These are phyloP conservation scores for Vitis hybrid DNA, from an alignment of 177 flowering plant genomes.

Conservation along the genomic window DNA sequence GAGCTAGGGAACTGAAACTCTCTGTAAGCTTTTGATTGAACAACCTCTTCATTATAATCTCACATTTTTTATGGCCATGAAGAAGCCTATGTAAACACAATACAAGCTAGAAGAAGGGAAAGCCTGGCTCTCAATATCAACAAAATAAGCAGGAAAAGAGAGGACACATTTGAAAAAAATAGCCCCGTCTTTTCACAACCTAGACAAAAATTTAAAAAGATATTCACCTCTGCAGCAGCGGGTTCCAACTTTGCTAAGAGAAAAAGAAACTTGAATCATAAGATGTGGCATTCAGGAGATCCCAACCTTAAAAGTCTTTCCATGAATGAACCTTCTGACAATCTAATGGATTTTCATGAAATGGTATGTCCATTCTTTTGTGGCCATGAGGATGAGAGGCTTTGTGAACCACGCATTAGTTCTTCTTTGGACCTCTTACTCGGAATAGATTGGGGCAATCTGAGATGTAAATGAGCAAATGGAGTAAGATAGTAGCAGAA, in stretches of 20 bases:
- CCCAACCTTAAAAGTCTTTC: background rate
- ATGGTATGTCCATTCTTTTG: constrained; percentile 23
- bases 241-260: background rate
- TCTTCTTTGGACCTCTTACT: constrained; percentile 45
- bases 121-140: too few relatives aligned
- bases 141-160: background rate
- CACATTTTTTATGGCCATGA: too few relatives aligned
- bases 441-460: constrained; percentile 21
- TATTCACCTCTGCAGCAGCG: constrained; percentile 6
- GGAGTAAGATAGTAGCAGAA: background rate
- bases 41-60: too few relatives aligned
- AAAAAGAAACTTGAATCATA: background rate
- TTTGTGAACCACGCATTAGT: constrained; percentile 19
- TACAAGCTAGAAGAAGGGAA: too few relatives aligned
- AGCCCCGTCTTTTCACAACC: constrained; percentile 3
- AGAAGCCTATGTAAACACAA: too few relatives aligned
- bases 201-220: background rate
- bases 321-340: background rate
- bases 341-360: background rate
- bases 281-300: background rate
- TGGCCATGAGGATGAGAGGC: constrained; percentile 16
- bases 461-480: constrained; percentile 11
- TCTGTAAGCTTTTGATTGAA: too few relatives aligned
- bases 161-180: constrained; percentile 2
- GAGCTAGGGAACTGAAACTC: too few relatives aligned